phyloP scores from a whole-genome alignment of 768 basidiomycete genomes.

The Pleurotus salmoneostramineus region DNA sequence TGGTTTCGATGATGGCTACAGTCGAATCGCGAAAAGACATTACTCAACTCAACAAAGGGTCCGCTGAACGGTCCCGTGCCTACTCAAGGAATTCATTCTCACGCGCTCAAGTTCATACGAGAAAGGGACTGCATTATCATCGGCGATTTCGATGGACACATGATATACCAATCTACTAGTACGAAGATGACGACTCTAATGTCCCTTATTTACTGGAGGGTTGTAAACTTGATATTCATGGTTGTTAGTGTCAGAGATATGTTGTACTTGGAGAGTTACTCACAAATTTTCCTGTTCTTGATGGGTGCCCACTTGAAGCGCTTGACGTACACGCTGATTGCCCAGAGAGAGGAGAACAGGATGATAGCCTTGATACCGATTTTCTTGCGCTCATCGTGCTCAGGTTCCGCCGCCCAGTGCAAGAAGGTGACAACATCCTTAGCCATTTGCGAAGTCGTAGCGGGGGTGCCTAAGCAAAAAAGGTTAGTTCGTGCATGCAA shows the following conservation, averaged over 20 bases:
- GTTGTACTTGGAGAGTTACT: slow-evolving; percentile 37
- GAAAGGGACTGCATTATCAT: slow-evolving; percentile 4
- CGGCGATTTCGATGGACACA: slow-evolving; percentile 9
- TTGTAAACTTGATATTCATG: slow-evolving; percentile 45
- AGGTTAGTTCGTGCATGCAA: not conserved
- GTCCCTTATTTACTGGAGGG: slow-evolving; percentile 53
- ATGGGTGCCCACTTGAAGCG: slow-evolving; percentile 92
- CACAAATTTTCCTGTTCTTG: slow-evolving; percentile 92
- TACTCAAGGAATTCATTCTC: not conserved
- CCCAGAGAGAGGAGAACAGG: slow-evolving; percentile 81
- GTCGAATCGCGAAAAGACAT: slow-evolving; percentile 81
- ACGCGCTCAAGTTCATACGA: not conserved
- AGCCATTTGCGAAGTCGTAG: slow-evolving; percentile 98
- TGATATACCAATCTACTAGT: slow-evolving; percentile 11
- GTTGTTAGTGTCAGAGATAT: slow-evolving; percentile 4
- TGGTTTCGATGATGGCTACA: slow-evolving; percentile 78
- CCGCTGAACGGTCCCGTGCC: too few species aligned
- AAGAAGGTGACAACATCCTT: slow-evolving; percentile 97
- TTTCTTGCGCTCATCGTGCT: slow-evolving; percentile 97
- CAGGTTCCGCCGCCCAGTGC: slow-evolving; percentile 96
- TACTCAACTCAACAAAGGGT: not conserved
- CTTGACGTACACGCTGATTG: slow-evolving; percentile 84
- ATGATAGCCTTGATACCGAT: slow-evolving; percentile 95
- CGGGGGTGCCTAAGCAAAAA: slow-evolving; percentile 72
- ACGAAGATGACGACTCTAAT: slow-evolving; percentile 32